Evolutionary conservation across 2,329 filamentous ascomycete species (phyloP), one percentile per base, ranked within the genome.

Genomic region (Tolypocladium paradoxum): DNA sequence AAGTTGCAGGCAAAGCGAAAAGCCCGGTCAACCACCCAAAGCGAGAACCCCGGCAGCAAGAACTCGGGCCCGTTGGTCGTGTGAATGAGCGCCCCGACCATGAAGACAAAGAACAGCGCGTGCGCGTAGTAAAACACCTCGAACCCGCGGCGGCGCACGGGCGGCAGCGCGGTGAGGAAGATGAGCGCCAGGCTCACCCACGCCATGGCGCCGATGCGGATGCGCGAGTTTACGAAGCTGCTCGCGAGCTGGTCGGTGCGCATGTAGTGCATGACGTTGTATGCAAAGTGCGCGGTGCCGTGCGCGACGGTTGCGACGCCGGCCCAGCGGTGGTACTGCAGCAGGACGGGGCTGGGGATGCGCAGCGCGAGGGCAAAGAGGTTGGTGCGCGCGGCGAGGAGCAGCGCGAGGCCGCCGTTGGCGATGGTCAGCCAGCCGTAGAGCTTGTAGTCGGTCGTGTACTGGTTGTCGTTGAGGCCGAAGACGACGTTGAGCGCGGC

Each of bases 401-500:
- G 60, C 3, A 64, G 56, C 3, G 54, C 55, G 2, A 64, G 54
- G n/a, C 61, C 61, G 18, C 56, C 61, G 45, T 64, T 64, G 33
- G 61, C 56, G 31, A 64, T 61, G 48, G 54, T 55, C 11, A 64
- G 57, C 61, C 61, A 64, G 54, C 61, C 61, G 43, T 62, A 64
- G 9, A 62, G 57, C 47, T 59, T 61, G 49, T 61, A 64, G 49
- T 64, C 60, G 12, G 61, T 62, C 2, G 58, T 57, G 51, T 52
- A 62, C 34, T 57, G 49, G 50, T 57, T 58, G 51, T 57, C 51
- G 47, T 62, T 60, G 47, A 55, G 55, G 7, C 55, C 55, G 47
- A 58, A 62, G 40, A 61, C 49, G 37, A 64, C 48, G 48, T 64
- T 64, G 20, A 64, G 56, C 16, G 51, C 58, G 14, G 51, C 37